Evolutionary conservation across 108 stramenopile genomes (phyloP), one percentile per base, ranked within the genome.

Genomic region (Cyclotella kingstonii): DNA sequence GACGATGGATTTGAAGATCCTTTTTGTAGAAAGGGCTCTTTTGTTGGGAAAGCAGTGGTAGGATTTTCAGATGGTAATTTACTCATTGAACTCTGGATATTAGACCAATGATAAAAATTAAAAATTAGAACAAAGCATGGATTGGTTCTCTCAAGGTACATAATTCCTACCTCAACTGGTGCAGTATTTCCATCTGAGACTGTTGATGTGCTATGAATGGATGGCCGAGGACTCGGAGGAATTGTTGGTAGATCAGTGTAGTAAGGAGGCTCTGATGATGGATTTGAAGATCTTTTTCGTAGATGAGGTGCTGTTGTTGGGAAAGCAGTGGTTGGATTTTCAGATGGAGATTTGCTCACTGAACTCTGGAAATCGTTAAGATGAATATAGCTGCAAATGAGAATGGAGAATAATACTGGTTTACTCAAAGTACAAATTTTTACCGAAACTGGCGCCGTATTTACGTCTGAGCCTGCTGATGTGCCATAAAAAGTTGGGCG

Each of bases 241-340:
- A 52, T 15, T 4, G 51, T 52, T 5, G 51, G 52, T 34, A 36
- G 52, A 35, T 18, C 35, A 8, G 52, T 53, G 18, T 53, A 36
- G 11, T 38, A 36, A 12, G 4, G 34, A 53, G 52, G 33, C 10
- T 4, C 7, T 38, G 34, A 27, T 23, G 19, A 50, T 10, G 49
- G 21, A 11, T 34, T 35, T 2, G 8, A 36, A 26, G 12, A 7
- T 22, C 5, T 33, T 14, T 27, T 4, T 7, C 5, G 9, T 17
- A 6, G 9, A 26, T 5, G 4, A 49, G 23, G 8, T 17, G 5
- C n/a, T n/a, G n/a, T 49, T 49, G 48, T 49, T 49, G 22, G 48
- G 14, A 49, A 49, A 17, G 48, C 3, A 4, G 48, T 11, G 27
- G 18, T 49, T 49, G 48, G 48, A 22, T 8, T 6, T 25, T 28